These are phyloP conservation scores for Sordariomycetes sp. DNA, from an alignment of 2,329 filamentous ascomycete species.

Conservation along the genomic window DNA sequence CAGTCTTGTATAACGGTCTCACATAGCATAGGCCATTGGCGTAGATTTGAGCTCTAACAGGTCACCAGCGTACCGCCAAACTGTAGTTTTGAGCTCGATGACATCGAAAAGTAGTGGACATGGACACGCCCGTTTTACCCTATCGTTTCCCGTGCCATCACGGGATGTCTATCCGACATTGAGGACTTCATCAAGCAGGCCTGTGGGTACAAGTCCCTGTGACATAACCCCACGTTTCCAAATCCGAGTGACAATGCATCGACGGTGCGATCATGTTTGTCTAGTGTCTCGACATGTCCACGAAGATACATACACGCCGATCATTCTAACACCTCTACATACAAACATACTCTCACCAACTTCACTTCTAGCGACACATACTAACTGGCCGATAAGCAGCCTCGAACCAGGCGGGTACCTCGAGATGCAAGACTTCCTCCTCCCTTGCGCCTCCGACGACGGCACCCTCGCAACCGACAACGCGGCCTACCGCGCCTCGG, in stretches of 20 bases:
- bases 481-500: slow-evolving; percentile 12
- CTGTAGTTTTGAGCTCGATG: slow-evolving; percentile 49
- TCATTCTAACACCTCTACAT: slow-evolving; percentile 31
- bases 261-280: too few species aligned
- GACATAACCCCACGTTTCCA: too few species aligned
- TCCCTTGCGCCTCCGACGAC: slow-evolving; percentile 19
- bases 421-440: slow-evolving; percentile 21
- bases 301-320: too few species aligned
- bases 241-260: too few species aligned
- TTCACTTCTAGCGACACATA: slow-evolving; percentile 13
- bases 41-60: slow-evolving; percentile 24
- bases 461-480: slow-evolving; percentile 13
- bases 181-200: not conserved
- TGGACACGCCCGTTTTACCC: slow-evolving; percentile 39
- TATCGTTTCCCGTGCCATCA: slow-evolving; percentile 40
- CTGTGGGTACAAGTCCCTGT: not conserved
- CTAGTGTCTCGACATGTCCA: too few species aligned
- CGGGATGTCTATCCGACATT: slow-evolving; percentile 14
- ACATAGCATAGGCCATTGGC: slow-evolving; percentile 11
- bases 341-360: too few species aligned
- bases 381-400: slow-evolving; percentile 33
- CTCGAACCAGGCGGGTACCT: slow-evolving; percentile 40
- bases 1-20: not conserved
- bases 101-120: slow-evolving; percentile 36
- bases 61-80: slow-evolving; percentile 39